Conservation (phyloP, 768 basidiomycete genomes). For the Arthromyces matolae region DNA sequence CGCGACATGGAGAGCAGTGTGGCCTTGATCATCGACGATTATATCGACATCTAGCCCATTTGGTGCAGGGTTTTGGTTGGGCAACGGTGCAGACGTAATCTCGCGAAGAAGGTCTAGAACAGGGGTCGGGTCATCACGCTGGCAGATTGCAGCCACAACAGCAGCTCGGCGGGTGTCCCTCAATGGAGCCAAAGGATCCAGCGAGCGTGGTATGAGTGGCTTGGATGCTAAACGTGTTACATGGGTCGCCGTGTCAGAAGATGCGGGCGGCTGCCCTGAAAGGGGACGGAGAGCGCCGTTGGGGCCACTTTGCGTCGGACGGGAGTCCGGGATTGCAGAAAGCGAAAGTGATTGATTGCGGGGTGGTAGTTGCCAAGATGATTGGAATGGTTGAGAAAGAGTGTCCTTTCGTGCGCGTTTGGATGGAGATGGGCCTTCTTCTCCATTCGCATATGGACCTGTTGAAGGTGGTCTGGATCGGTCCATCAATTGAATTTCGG, state of each 20-base stretch:
- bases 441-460: constrained; percentile 46
- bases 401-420: constrained; percentile 67
- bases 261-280: constrained; percentile 31
- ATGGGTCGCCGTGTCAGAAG: constrained; percentile 41
- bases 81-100: constrained; percentile 45
- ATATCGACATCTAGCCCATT: constrained; percentile 63
- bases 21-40: constrained; percentile 92
- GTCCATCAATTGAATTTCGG: constrained; percentile 45
- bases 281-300: constrained; percentile 44
- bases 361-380: constrained; percentile 30
- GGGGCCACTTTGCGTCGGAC: constrained; percentile 26
- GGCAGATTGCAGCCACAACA: constrained; percentile 62
- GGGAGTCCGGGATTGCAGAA: constrained; percentile 20
- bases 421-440: constrained; percentile 64
- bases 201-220: constrained; percentile 47
- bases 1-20: constrained; percentile 92
- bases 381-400: constrained; percentile 31
- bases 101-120: constrained; percentile 67
- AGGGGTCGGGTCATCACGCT: constrained; percentile 61
- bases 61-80: constrained; percentile 21
- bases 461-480: constrained; percentile 50
- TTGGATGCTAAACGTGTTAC: constrained; percentile 66
- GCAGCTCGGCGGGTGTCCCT: constrained; percentile 57
- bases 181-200: constrained; percentile 51
- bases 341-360: constrained; percentile 30